Base-by-base conservation (phyloP, 257 asterid genomes). In the Coffea canephora region DNA sequence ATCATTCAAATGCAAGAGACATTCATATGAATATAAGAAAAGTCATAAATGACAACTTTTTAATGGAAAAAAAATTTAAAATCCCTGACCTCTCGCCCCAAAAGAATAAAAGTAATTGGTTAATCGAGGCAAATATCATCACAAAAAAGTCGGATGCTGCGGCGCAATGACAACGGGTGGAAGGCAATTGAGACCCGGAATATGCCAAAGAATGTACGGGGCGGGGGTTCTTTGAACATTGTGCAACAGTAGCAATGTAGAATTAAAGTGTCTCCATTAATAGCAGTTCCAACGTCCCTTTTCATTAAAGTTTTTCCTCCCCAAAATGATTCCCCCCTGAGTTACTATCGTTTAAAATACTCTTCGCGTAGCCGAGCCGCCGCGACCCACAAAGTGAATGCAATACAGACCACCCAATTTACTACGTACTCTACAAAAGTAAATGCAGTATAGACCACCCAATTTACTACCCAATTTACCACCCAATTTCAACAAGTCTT, bases 351-450 rank as follows among this genome's bases (percentile, higher is more conserved):
- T 49, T 39, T 39, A 39, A 39, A 39, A 39, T 1, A 39, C 52
- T 57, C 15, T 71, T 48, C 46, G 78, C 74, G 43, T 72, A 61
- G 41, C 74, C 82, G 15, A 72, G 43, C 73, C 72, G 74, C 82
- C 74, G 78, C 82, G 65, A 72, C 73, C 73, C 77, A 78, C 82
- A 69, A 55, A 69, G 31, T 39, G 41, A 69, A 69, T 69, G 73
- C 52, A 69, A 16, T 8, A 9, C 52, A 18, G 50, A 69, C 73
- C 73, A 8, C 21, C 39, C 16, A 69, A 39, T 69, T 64, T 64
- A 25, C 43, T 31, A 13, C 27, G 27, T 27, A 27, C 74, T 31
- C 34, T 31, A 69, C 50, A 69, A 69, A 55, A 69, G 27, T 39
- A 69, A 69, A 69, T 69, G 73, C 50, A 69, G 6, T 8, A 8